Base-by-base conservation (phyloP, 208 protist genomes). In the Phytomonas francai region DNA sequence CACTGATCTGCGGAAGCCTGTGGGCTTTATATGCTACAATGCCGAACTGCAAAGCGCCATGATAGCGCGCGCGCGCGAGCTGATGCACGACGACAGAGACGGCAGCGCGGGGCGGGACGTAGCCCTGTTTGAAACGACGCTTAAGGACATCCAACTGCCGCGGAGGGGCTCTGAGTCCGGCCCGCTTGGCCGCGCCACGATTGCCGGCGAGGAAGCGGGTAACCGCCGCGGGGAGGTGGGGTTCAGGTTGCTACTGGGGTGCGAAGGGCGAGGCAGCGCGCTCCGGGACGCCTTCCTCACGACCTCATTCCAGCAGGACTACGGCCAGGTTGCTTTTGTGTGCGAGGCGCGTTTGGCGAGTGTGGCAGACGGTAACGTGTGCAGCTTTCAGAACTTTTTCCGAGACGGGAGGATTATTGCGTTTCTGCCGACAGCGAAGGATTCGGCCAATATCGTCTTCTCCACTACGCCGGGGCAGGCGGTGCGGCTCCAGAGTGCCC, bases 361-460 rank as follows among this genome's bases (percentile, higher is more conserved):
- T 62, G 31, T 73, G 0, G 73, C 71, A 56, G 87, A 95, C 71
- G 84, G 87, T 39, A 92, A 93, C 75, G 82, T 89, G n/a, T 93
- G 85, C 70, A 79, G 76, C 71, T 95, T 91, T 70, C 90, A 95
- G 62, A 95, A 95, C 68, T 95, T 95, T 73, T 93, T 92, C 65
- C 70, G 75, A 22, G 84, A 95, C 67, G 90, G 90, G 56, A 85
- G 75, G 67, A 88, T 95, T 63, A 89, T 95, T 63, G 90, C 84
- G 12, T 71, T 91, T 64, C 74, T 95, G 54, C 90, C 90, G 7
- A 90, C 83, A 27, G 89, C 87, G 2, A 74, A 81, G 58, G 83
- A 90, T 36, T 86, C 76, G 12, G 83, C 87, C 8, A 95, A 93
- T 68, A 93, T 95, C 63, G 81, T 95, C 31, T 91, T 95, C 59